These are phyloP conservation scores for Leccinum imitatum DNA, from an alignment of 768 basidiomycete species.

Conservation along the genomic window DNA sequence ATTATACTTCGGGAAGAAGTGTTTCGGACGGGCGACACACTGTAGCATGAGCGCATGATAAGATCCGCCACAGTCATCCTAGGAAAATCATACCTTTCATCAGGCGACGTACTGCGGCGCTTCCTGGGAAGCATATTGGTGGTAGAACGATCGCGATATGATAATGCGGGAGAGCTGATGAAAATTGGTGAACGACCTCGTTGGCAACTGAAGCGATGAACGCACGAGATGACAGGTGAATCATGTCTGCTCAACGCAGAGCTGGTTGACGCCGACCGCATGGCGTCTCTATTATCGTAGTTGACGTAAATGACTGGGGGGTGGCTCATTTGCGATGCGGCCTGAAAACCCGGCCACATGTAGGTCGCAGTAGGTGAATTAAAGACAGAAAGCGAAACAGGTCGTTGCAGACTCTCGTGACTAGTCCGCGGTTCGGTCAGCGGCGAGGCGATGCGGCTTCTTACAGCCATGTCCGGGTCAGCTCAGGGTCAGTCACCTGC, in stretches of 20 bases:
- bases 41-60: slow-evolving; percentile 12
- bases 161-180: slow-evolving; percentile 30
- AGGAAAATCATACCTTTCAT: slow-evolving; percentile 19
- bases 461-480: slow-evolving; percentile 21
- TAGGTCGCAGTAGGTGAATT: slow-evolving; percentile 45
- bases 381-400: slow-evolving; percentile 41
- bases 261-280: slow-evolving; percentile 33
- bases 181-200: slow-evolving; percentile 16
- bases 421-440: slow-evolving; percentile 20
- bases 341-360: slow-evolving; percentile 47
- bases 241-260: slow-evolving; percentile 30
- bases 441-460: slow-evolving; percentile 23
- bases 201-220: slow-evolving; percentile 19
- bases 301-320: slow-evolving; percentile 42
- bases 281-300: slow-evolving; percentile 32
- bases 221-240: slow-evolving; percentile 32
- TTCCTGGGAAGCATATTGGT: slow-evolving; percentile 34
- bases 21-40: slow-evolving; percentile 15
- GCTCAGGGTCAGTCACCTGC: slow-evolving; percentile 11
- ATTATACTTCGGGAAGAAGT: slow-evolving; percentile 18
- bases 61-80: slow-evolving; percentile 4
- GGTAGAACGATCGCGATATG: slow-evolving; percentile 27
- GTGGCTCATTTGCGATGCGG: slow-evolving; percentile 43
- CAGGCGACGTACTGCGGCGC: slow-evolving; percentile 34
- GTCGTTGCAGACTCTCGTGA: slow-evolving; percentile 31